Conservation (phyloP, 2,329 filamentous ascomycete species). For the Botrytis squamosa region DNA sequence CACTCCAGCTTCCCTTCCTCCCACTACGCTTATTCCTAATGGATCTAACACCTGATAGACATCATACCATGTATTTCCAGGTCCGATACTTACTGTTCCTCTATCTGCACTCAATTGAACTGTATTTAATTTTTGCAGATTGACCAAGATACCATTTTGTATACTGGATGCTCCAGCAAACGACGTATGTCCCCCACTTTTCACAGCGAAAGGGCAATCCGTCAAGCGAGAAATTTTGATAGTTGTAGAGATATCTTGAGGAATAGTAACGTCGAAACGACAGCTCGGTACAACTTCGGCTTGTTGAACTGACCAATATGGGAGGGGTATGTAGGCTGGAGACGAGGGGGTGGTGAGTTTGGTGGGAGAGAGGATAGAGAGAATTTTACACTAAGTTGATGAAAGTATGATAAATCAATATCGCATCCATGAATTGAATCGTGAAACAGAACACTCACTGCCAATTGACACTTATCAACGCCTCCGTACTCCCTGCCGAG, state of each 20-base stretch:
- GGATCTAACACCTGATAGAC: slow-evolving; percentile 42
- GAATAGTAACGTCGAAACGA: background rate
- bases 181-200: slow-evolving; percentile 29
- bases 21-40: slow-evolving; percentile 39
- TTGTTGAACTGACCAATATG: background rate
- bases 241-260: background rate
- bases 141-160: slow-evolving; percentile 50
- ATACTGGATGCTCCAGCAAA: slow-evolving; percentile 51
- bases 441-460: background rate
- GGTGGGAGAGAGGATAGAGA: background rate
- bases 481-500: background rate
- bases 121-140: slow-evolving; percentile 41
- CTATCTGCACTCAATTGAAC: slow-evolving; percentile 34
- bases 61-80: slow-evolving; percentile 42
- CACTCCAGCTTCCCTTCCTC: slow-evolving; percentile 39
- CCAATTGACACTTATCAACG: background rate
- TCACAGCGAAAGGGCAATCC: slow-evolving; percentile 29
- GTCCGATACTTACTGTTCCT: slow-evolving; percentile 37
- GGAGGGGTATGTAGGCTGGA: background rate
- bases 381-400: background rate
- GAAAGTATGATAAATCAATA: background rate
- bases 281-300: background rate
- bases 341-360: background rate
- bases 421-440: background rate
- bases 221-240: background rate